Evolutionary conservation across 2,329 filamentous ascomycete species (phyloP), one percentile per base, ranked within the genome.

Genomic region (Berkeleyomyces basicola): DNA sequence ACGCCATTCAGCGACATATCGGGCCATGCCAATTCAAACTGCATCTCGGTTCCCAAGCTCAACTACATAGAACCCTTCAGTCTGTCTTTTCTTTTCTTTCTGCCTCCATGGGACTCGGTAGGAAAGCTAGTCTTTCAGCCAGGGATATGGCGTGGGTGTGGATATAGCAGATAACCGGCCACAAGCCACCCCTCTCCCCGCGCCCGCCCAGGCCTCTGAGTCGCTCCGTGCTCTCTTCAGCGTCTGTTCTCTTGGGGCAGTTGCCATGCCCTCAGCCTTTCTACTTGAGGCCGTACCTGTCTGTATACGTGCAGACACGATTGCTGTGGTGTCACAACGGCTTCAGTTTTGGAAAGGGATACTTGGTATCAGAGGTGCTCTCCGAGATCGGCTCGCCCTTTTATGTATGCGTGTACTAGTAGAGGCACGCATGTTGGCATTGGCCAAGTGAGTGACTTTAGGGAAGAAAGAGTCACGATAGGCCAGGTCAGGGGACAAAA

Each of bases 401-500:
- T 4, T 3, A 46, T 3, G 4, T 5, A 46, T 46, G 43, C 16
- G 43, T n/a, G 11, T 46, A n/a, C 43, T 2, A 14, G n/a, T 9
- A 43, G 42, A 43, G 42, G n/a, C 9, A n/a, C 43, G 5, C 43
- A n/a, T 46, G 43, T 55, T n/a, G 51, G 7, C 33, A 55, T 55
- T 37, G 14, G 51, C 33, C n/a, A 55, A 16, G 16, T 37, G n/a
- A 39, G 51, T 7, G 33, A n/a, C 51, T 39, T 55, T 31, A 5
- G 51, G 51, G 23, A 53, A 55, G 31, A 55, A 39, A 55, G 51
- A 55, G 51, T 55, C 51, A 55, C 51, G 33, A 55, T 55, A 55
- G 51, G 51, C 14, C 4, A 55, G 23, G 11, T 46, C 16, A 16
- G 16, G 46, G 9, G 7, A 49, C 31, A 6, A 16, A 49, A 23